These are phyloP conservation scores for Crepidotus variabilis DNA, from an alignment of 768 basidiomycete species.

Conservation along the genomic window DNA sequence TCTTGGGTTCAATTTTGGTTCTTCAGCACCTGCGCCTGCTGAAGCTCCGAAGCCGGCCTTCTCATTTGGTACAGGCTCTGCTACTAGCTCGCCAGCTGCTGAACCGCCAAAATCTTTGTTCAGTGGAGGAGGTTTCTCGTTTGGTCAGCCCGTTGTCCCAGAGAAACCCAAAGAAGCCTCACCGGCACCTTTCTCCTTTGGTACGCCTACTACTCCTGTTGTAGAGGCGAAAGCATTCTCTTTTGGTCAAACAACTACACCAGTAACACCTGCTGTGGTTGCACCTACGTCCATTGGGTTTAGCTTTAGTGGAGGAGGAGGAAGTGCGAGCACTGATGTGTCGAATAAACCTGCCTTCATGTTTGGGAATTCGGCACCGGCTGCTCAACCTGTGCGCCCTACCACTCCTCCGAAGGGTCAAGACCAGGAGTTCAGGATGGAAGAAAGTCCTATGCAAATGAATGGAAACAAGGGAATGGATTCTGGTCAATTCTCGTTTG, in stretches of 20 bases:
- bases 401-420: slow-evolving; percentile 61
- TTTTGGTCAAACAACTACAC: slow-evolving; percentile 33
- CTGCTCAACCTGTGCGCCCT: slow-evolving; percentile 39
- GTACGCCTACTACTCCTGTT: slow-evolving; percentile 29
- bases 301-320: slow-evolving; percentile 47
- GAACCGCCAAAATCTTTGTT: slow-evolving; percentile 43
- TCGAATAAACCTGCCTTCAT: slow-evolving; percentile 49
- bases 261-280: slow-evolving; percentile 15
- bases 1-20: slow-evolving; percentile 30
- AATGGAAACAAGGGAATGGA: slow-evolving; percentile 35
- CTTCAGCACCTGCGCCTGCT: slow-evolving; percentile 11
- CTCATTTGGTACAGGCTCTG: slow-evolving; percentile 8
- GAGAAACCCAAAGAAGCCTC: slow-evolving; percentile 15
- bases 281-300: slow-evolving; percentile 34
- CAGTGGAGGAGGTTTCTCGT: slow-evolving; percentile 18
- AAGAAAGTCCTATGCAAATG: slow-evolving; percentile 67
- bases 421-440: slow-evolving; percentile 73
- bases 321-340: slow-evolving; percentile 38
- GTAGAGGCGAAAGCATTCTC: slow-evolving; percentile 30
- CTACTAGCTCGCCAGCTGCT: slow-evolving; percentile 13
- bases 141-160: slow-evolving; percentile 7
- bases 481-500: slow-evolving; percentile 42
- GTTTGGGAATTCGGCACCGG: slow-evolving; percentile 40
- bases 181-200: slow-evolving; percentile 44
- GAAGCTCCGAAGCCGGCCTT: slow-evolving; percentile 5